A percentile compares a stretch with the other conserved stretches of the same genome.
These are phyloP conservation scores for Colletotrichum spaethianum DNA, from an alignment of 2,329 filamentous ascomycete species.

Conservation along the genomic window DNA sequence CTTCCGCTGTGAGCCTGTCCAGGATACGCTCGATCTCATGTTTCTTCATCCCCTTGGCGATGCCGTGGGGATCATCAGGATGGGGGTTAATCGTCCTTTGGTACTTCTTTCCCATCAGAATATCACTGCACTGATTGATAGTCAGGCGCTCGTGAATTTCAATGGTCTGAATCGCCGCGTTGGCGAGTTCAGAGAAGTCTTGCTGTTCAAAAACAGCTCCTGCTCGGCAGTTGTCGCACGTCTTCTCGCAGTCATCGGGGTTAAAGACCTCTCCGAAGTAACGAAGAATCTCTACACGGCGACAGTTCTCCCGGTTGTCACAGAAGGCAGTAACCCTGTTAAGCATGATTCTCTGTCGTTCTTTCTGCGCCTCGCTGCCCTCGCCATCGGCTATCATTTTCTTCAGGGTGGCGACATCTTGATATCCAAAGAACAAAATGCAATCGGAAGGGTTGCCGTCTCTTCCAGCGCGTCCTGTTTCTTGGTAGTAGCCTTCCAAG, in stretches of 20 bases:
- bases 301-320: conserved; percentile 89
- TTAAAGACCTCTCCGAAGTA: conserved; percentile 94
- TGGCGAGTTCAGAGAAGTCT: conserved; percentile 84
- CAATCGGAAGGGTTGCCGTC: conserved; percentile 91
- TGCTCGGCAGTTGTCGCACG: conserved; percentile 92
- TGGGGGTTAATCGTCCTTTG: conserved; percentile 68
- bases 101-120: conserved; percentile 80
- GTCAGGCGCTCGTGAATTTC: conserved; percentile 75
- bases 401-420: conserved; percentile 80
- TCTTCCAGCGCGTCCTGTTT: conserved; percentile 93
- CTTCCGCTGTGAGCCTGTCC: conserved; percentile 79
- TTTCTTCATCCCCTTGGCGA: conserved; percentile 78
- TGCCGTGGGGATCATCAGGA: conserved; percentile 75
- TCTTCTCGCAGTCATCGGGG: conserved; percentile 77
- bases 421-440: conserved; percentile 89
- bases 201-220: conserved; percentile 78
- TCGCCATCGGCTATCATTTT: conserved; percentile 89
- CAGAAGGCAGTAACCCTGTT: conserved; percentile 89
- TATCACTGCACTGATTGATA: conserved; percentile 84
- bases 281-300: conserved; percentile 87
- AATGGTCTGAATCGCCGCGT: conserved; percentile 79
- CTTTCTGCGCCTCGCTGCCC: conserved; percentile 83
- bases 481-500: conserved; percentile 97
- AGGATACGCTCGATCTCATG: conserved; percentile 89
- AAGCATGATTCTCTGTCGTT: conserved; percentile 88